Evolutionary conservation across 1,139 yeast species (phyloP).

Genomic region (Casaregolazyma lundiana): DNA sequence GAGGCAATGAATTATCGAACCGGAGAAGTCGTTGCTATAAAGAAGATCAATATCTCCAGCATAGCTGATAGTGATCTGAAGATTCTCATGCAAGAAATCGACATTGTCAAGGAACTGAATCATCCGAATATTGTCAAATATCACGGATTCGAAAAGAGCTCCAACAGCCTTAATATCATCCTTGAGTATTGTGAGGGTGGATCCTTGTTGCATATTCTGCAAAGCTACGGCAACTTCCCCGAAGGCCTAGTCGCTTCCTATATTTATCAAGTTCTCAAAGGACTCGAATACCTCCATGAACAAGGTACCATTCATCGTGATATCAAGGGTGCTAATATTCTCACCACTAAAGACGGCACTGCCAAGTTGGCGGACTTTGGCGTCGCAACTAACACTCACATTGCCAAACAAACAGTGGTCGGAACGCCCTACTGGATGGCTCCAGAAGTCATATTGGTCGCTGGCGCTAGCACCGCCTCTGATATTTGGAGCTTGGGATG

Average conservation of each 20-base stretch:
- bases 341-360: slow-evolving; percentile 54
- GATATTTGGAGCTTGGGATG: slow-evolving; percentile 84
- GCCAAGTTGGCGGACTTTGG: slow-evolving; percentile 79
- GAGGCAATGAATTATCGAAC: slow-evolving; percentile 61
- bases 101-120: slow-evolving; percentile 60
- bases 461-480: slow-evolving; percentile 83
- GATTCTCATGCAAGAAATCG: slow-evolving; percentile 41
- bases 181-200: slow-evolving; percentile 80
- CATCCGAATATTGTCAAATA: slow-evolving; percentile 87
- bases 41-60: slow-evolving; percentile 60
- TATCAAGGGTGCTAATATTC: slow-evolving; percentile 72
- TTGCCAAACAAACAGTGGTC: slow-evolving; percentile 31
- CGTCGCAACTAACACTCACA: slow-evolving; percentile 42
- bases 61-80: slow-evolving; percentile 34
- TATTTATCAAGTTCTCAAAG: slow-evolving; percentile 67
- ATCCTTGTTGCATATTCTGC: slow-evolving; percentile 66
- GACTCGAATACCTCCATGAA: slow-evolving; percentile 61
- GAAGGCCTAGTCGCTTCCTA: slow-evolving; percentile 59
- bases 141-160: slow-evolving; percentile 77
- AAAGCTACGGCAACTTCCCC: slow-evolving; percentile 46
- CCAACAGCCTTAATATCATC: slow-evolving; percentile 63
- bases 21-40: slow-evolving; percentile 74
- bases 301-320: slow-evolving; percentile 88
- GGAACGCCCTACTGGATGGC: slow-evolving; percentile 92
- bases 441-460: slow-evolving; percentile 72